Evolutionary conservation across 2,329 filamentous ascomycete genomes (phyloP).

Genomic region (Neonectria magnoliae): DNA sequence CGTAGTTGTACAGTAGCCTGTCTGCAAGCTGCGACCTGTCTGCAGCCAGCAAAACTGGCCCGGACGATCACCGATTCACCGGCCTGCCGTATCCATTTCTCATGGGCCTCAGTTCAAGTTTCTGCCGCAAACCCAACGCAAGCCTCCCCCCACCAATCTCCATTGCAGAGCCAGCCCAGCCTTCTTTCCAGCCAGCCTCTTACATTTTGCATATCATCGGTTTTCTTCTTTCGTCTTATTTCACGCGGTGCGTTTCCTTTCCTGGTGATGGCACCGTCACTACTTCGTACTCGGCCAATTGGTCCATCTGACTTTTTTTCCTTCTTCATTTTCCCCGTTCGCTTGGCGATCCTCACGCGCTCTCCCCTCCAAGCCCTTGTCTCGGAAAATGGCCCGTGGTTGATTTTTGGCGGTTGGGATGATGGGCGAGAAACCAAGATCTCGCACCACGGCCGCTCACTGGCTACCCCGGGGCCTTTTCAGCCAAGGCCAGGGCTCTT

Average conservation of each 20-base stretch:
- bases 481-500: neutral
- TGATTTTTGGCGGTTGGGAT: neutral
- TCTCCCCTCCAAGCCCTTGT: neutral
- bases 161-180: constrained; percentile 15
- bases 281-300: neutral
- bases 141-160: neutral
- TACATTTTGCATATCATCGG: neutral
- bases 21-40: constrained; percentile 4
- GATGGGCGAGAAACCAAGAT: constrained; percentile 8
- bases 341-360: neutral
- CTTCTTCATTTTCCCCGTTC: neutral
- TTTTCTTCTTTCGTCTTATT: neutral
- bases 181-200: constrained; percentile 22
- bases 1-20: constrained; percentile 19
- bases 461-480: neutral
- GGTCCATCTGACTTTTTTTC: neutral
- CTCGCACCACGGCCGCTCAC: constrained; percentile 13
- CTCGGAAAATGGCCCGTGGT: constrained; percentile 17
- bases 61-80: constrained; percentile 15
- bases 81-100: constrained; percentile 11
- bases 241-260: neutral
- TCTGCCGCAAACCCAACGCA: neutral
- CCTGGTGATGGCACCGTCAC: neutral
- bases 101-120: neutral
- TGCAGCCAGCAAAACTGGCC: constrained; percentile 7